Base-by-base conservation (phyloP, 139 green algal genomes). In the Tetraselmis striata region DNA sequence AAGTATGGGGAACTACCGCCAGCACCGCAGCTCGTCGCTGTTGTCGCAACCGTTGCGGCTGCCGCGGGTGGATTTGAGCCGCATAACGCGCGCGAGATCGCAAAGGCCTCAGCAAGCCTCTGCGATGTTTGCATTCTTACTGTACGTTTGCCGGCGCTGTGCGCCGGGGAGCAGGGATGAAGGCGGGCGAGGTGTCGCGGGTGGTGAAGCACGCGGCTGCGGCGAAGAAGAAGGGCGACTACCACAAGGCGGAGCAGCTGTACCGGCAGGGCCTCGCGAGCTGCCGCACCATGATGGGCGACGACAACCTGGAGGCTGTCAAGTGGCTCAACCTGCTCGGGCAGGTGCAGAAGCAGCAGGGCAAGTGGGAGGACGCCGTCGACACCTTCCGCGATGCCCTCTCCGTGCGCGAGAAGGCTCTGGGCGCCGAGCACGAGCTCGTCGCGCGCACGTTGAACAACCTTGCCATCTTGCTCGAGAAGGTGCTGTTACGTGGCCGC, bases 401-500 rank as follows among this genome's bases (percentile, higher is more conserved):
- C 11, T 5, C 5, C 18, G 86, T 88, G 27, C 82, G 81, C n/a
- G 77, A 84, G 76, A 80, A 79, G 29, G 67, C 74, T 18, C 79
- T 88, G 45, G 81, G 82, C 1, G 29, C 29, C 1, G 30, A 88
- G 24, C 84, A 88, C 23, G 28, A 59, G 29, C 77, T 85, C 29
- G 84, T 88, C 28, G 84, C 84, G 1, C 59, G 76, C 22, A 79
- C 77, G 32, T 26, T 88, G 31, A 86, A 85, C 84, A 88, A 88
- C 79, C 83, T 88, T 30, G 84, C 79, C 0, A 78, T 85, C 22
- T 78, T 88, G 75, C 82, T 86, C 31, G 81, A 83, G 28, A 82
- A 76, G 25, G 59, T 85, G 32, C 45, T n/a, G n/a, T n/a, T n/a
- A n/a, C n/a, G n/a, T n/a, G n/a, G n/a, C n/a, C n/a, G n/a, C n/a